Evolutionary conservation across 768 basidiomycete species (phyloP), one percentile per base, ranked within the genome.

Genomic region (Pisolithus tinctorius): DNA sequence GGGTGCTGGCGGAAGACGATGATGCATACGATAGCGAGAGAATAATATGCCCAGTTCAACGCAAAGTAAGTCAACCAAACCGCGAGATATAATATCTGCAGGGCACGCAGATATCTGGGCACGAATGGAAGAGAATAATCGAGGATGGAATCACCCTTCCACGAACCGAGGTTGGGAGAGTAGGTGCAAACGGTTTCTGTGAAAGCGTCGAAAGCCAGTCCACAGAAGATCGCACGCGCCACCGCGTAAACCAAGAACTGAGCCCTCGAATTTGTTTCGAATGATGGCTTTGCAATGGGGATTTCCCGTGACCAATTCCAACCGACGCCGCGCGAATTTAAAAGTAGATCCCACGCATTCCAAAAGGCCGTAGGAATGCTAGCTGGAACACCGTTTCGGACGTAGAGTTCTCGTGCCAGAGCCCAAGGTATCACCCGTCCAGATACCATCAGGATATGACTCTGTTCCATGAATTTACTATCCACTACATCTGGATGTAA

Each of bases 1-100:
- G 76, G 75, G 30, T 63, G 58, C 55, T 83, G 80, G 4, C 61
- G 58, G 26, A 84, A 71, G 30, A 81, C 14, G 45, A 69, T 46
- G 36, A 84, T 60, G 16, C 70, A 73, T 38, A 79, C 47, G 46
- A 84, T 49, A 6, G 78, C 69, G 23, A 62, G 14, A 13, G 74
- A 4, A 45, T 74, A 59, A 54, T 83, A 77, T 8, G 57, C 58
- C 20, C 63, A 56, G 45, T 80, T 66, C 37, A 87, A 67, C 45
- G 71, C 63, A 47, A 67, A 58, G 59, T 80, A 79, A 42, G 81
- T 59, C 48, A 68, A 54, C 51, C 78, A 58, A 8, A 79, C 75
- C 8, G 70, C 58, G 25, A 78, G 54, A 30, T 71, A 55, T 37
- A 76, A 67, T 20, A 82, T 68, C 37, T 71, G n/a, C 38, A 70